phyloP scores from a whole-genome alignment of 306 rosid species.

The Chamaecrista fasciculata region DNA sequence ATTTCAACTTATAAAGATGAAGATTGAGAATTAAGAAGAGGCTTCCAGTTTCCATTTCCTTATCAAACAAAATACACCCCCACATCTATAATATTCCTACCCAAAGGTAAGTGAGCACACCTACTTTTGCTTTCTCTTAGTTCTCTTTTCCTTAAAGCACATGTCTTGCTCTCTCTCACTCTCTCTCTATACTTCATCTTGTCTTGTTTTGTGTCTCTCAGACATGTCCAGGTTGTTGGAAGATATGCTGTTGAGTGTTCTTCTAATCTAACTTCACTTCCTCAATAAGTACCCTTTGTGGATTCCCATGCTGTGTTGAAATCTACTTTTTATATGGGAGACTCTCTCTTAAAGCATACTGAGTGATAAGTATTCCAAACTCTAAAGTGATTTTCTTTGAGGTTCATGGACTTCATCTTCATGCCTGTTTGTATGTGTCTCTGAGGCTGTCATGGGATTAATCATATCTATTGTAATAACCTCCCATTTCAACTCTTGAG shows the following conservation, averaged over 20 bases:
- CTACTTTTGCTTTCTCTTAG: constrained; percentile 44
- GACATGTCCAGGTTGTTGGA: constrained; percentile 43
- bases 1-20: constrained; percentile 18
- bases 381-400: constrained; percentile 18
- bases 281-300: constrained; percentile 46
- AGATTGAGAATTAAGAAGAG: constrained; percentile 14
- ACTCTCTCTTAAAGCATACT: constrained; percentile 25
- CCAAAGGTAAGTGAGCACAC: constrained; percentile 44
- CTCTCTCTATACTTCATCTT: constrained; percentile 37
- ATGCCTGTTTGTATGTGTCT: not conserved
- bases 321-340: constrained; percentile 35
- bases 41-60: constrained; percentile 57
- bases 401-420: too few species aligned
- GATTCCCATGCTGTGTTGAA: constrained; percentile 32
- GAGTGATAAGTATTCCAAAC: too few species aligned
- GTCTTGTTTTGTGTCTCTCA: constrained; percentile 3
- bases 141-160: constrained; percentile 82
- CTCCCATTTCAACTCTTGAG: constrained; percentile 35
- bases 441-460: constrained; percentile 26
- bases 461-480: constrained; percentile 32
- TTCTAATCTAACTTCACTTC: constrained; percentile 55
- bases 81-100: constrained; percentile 31
- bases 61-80: constrained; percentile 42
- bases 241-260: constrained; percentile 49
- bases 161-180: constrained; percentile 35